phyloP scores from a whole-genome alignment of 768 basidiomycete species.

The Russula vinacea region DNA sequence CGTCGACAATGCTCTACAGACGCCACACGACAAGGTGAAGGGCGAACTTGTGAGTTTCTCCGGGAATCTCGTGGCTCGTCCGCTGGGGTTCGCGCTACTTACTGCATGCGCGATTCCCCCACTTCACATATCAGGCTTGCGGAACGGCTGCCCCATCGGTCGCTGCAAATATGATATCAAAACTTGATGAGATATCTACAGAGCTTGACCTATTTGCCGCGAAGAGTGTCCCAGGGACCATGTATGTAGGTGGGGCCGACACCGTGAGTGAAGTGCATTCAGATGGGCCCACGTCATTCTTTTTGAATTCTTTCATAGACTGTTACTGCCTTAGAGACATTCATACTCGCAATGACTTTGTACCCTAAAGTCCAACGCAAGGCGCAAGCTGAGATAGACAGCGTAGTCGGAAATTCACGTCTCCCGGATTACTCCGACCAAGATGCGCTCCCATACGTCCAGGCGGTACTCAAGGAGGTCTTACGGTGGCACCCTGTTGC shows the following conservation, averaged over 20 bases:
- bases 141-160: neutral
- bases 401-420: neutral
- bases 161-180: conserved; percentile 5
- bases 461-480: neutral
- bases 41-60: neutral
- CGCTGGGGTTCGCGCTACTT: neutral
- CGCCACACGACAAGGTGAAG: neutral
- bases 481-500: neutral
- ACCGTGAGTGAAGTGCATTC: neutral
- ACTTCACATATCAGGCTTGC: neutral
- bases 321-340: neutral
- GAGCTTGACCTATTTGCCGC: neutral
- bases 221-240: neutral
- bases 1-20: neutral
- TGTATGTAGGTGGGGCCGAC: neutral
- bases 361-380: conserved; percentile 1
- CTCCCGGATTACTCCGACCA: neutral
- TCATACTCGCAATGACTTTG: neutral
- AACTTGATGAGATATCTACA: neutral
- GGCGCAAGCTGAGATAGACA: neutral
- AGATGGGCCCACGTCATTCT: neutral
- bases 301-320: neutral
- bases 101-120: neutral
- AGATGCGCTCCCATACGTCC: neutral
- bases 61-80: neutral